Evolutionary conservation across 2,329 filamentous ascomycete species (phyloP).

Genomic region (Aureobasidium sp.): DNA sequence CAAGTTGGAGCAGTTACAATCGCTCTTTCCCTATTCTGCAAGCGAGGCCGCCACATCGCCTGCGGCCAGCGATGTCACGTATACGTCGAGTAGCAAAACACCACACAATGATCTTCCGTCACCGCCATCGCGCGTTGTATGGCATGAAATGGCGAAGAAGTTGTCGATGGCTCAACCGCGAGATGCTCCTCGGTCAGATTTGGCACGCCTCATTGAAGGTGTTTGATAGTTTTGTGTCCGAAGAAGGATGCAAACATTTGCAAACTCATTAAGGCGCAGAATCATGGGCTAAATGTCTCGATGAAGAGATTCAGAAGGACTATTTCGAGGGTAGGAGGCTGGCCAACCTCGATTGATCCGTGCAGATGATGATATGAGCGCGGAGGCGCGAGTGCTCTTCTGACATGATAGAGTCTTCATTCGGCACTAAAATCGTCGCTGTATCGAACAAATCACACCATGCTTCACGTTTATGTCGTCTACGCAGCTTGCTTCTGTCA

Average conservation of each 20-base stretch:
- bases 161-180: conserved; percentile 6
- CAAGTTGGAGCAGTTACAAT: conserved; percentile 15
- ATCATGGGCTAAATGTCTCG: neutral
- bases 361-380: neutral
- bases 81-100: neutral
- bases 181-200: neutral
- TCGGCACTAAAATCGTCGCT: neutral
- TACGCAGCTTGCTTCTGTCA: neutral
- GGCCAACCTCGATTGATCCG: neutral
- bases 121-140: neutral
- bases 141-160: conserved; percentile 11
- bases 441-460: neutral
- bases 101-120: conserved; percentile 5
- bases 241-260: neutral
- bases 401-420: neutral
- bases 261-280: neutral
- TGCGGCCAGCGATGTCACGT: neutral
- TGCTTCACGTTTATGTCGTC: neutral
- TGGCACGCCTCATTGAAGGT: neutral
- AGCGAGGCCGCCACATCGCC: conserved; percentile 5
- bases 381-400: neutral
- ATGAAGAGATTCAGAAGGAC: neutral
- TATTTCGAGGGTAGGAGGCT: neutral
- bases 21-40: conserved; percentile 11
- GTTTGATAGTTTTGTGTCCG: neutral